A percentile compares a stretch with the other conserved stretches of the same genome.
These are phyloP conservation scores for Pseudopithomyces chartarum DNA, from an alignment of 2,329 filamentous ascomycete species.

Conservation along the genomic window DNA sequence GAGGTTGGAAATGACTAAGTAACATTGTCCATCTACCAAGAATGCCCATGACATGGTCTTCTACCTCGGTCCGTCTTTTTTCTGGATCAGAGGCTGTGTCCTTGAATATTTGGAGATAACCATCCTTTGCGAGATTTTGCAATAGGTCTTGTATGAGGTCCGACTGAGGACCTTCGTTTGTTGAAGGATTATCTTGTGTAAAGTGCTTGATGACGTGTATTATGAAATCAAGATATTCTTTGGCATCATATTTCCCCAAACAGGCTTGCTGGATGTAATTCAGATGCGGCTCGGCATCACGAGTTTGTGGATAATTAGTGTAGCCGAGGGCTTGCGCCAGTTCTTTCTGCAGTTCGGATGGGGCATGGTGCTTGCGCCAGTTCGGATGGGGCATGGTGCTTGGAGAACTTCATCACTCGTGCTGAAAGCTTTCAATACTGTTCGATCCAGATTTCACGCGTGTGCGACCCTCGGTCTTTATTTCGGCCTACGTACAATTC, in stretches of 20 bases:
- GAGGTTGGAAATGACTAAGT: constrained; percentile 20
- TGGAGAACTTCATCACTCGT: too few relatives aligned
- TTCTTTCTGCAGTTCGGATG: too few relatives aligned
- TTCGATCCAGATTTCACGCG: too few relatives aligned
- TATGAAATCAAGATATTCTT: constrained; percentile 18
- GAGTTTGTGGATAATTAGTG: constrained; percentile 9
- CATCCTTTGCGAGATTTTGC: background rate
- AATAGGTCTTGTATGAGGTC: constrained; percentile 5
- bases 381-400: too few relatives aligned
- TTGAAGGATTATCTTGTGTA: background rate
- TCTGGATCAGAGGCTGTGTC: constrained; percentile 11
- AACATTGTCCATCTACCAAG: constrained; percentile 24
- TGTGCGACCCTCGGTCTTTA: too few relatives aligned
- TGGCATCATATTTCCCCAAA: constrained; percentile 9
- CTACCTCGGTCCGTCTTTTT: constrained; percentile 16
- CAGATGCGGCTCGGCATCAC: constrained; percentile 20
- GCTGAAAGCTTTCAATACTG: too few relatives aligned
- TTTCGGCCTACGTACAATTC: too few relatives aligned
- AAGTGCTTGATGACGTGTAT: constrained; percentile 20
- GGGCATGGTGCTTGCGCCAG: too few relatives aligned
- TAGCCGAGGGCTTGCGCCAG: constrained; percentile 20
- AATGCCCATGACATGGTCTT: constrained; percentile 25
- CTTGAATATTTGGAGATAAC: constrained; percentile 7
- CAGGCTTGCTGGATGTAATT: constrained; percentile 23
- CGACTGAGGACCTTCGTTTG: too few relatives aligned